phyloP scores from a whole-genome alignment of 31 red algal species.

The Asparagopsis taxiformis region DNA sequence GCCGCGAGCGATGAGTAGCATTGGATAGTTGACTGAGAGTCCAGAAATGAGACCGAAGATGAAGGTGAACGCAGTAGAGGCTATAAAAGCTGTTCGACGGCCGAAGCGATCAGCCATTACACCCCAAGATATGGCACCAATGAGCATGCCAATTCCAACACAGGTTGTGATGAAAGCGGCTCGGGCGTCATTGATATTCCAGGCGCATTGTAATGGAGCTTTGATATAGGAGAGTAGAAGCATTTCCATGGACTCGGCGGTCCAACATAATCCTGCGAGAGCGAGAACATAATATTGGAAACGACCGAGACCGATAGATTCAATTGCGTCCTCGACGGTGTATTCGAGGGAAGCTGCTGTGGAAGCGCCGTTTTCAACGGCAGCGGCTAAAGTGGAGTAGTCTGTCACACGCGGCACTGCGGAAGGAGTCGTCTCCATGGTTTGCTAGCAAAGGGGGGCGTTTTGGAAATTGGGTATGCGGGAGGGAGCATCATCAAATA shows the following conservation, averaged over 20 bases:
- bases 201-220: slow-evolving; percentile 48
- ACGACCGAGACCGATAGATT: slow-evolving; percentile 41
- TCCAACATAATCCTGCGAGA: slow-evolving; percentile 56
- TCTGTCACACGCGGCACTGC: too few species aligned
- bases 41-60: slow-evolving; percentile 48
- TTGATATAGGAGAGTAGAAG: slow-evolving; percentile 68
- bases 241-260: slow-evolving; percentile 78
- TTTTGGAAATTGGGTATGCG: too few species aligned
- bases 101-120: slow-evolving; percentile 38
- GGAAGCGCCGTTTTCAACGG: too few species aligned
- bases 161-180: slow-evolving; percentile 62
- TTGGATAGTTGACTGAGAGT: slow-evolving; percentile 36
- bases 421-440: too few species aligned
- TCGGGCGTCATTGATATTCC: slow-evolving; percentile 46
- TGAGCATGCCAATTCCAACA: slow-evolving; percentile 49
- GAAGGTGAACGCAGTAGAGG: slow-evolving; percentile 47
- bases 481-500: too few species aligned
- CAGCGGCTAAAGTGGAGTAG: too few species aligned
- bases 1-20: slow-evolving; percentile 36
- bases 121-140: slow-evolving; percentile 48
- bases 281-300: slow-evolving; percentile 59
- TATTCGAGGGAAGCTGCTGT: too few species aligned
- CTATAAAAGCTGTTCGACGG: slow-evolving; percentile 30
- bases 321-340: slow-evolving; percentile 50
- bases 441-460: too few species aligned